Evolutionary conservation across 768 basidiomycete species (phyloP).

Genomic region (Lanmaoa rubissima): DNA sequence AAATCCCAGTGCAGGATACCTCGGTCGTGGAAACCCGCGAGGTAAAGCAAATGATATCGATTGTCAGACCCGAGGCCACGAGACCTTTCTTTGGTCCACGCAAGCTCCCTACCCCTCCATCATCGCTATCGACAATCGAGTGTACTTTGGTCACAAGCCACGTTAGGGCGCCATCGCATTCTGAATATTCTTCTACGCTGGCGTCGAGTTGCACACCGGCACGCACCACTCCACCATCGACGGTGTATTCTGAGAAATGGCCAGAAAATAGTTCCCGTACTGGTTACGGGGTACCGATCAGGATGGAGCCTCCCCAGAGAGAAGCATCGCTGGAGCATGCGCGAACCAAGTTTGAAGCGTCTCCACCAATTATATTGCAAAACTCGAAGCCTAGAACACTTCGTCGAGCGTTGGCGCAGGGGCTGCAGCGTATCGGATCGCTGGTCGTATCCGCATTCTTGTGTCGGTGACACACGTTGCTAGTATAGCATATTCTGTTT

Average conservation of each 20-base stretch:
- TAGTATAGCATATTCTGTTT: conserved; percentile 8
- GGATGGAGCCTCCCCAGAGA: conserved; percentile 21
- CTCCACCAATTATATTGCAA: conserved; percentile 20
- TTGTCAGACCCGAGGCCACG: conserved; percentile 19
- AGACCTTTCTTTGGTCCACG: conserved; percentile 25
- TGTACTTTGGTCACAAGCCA: conserved; percentile 12
- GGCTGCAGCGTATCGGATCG: conserved; percentile 27
- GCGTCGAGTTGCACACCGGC: conserved; percentile 29
- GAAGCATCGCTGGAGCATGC: conserved; percentile 23
- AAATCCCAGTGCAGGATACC: conserved; percentile 27
- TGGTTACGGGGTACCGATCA: conserved; percentile 22
- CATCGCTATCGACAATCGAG: conserved; percentile 28
- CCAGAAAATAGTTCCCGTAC: conserved; percentile 25
- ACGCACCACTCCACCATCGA: conserved; percentile 29
- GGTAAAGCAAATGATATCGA: conserved; percentile 8
- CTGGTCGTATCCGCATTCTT: conserved; percentile 31
- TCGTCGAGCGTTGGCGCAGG: conserved; percentile 24
- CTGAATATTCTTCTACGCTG: conserved; percentile 25
- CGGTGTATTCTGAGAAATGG: conserved; percentile 32
- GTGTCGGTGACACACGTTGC: conserved; percentile 26
- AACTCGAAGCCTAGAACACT: conserved; percentile 24
- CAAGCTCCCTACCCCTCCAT: conserved; percentile 33
- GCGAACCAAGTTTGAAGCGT: conserved; percentile 20
- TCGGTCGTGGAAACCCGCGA: conserved; percentile 16
- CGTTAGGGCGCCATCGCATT: conserved; percentile 18